Evolutionary conservation across 1,139 yeast genomes (phyloP), one percentile per base, ranked within the genome.

Genomic region (Pichia sp.): DNA sequence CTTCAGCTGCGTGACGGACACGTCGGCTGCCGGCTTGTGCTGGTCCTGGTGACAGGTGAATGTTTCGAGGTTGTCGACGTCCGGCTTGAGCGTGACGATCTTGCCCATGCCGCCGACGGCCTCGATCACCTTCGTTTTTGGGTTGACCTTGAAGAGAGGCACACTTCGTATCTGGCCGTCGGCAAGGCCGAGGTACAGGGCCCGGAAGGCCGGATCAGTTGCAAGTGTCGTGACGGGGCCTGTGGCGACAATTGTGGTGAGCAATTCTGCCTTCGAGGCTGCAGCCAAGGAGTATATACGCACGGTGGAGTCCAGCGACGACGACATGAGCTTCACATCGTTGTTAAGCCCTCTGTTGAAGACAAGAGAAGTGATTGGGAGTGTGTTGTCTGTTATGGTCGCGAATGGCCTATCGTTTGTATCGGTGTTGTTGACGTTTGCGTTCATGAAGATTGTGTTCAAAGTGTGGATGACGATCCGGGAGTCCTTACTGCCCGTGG

Each of bases 401-500:
- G 72, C 72, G 63, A 67, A 75, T 5, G 84, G 82, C 62, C 77
- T 78, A 47, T 57, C 56, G 7, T 51, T 50, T 8, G 45, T 46
- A 8, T 82, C 74, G 1, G 40, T 46, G 5, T 47, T 47, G 31
- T 49, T 40, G 30, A 50, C 53, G 10, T n/a, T n/a, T 15, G 54
- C 23, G 23, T 55, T 48, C 54, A 90, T 72, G 0, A 86, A 72
- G 53, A 90, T 71, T 59, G 89, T 96, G 29, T 74, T 62, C 1
- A 87, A 72, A 60, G 80, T 80, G 95, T 96, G 92, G 8, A 88
- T 80, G 43, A 86, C 75, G 34, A 87, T 79, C 59, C 97, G 76
- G 1, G 96, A 82, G 73, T 93, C 99, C 47, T 77, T 78, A 59
- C 96, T 90, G n/a, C 86, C 88, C 4, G 93, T 79, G n/a, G 87